phyloP scores from a whole-genome alignment of 2,329 filamentous ascomycete species.

The Ascomycota sp. region DNA sequence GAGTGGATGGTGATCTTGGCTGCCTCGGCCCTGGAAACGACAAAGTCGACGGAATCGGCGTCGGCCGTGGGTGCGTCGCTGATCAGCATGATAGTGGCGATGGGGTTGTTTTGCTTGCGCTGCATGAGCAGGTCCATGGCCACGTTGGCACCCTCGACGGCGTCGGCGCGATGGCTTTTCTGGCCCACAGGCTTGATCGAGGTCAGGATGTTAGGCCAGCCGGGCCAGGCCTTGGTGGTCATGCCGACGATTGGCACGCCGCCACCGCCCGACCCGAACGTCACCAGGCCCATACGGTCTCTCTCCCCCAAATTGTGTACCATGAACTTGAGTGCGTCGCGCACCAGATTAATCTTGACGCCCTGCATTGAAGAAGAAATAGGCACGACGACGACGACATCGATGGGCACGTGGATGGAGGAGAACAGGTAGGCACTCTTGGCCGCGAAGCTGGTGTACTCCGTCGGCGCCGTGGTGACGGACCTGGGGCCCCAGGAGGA shows the following conservation, averaged over 20 bases:
- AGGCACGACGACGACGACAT: conserved; percentile 88
- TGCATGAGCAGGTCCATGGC: conserved; percentile 98
- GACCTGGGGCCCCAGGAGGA: conserved; percentile 70
- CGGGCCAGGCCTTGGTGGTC: conserved; percentile 84
- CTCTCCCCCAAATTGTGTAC: conserved; percentile 73
- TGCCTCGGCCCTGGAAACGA: conserved; percentile 85
- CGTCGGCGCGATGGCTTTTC: conserved; percentile 87
- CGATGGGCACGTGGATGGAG: conserved; percentile 68
- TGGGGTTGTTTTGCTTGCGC: conserved; percentile 81
- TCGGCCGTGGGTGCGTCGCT: conserved; percentile 93
- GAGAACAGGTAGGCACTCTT: conserved; percentile 18
- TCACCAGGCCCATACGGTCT: conserved; percentile 91
- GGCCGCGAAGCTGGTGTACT: conserved; percentile 57
- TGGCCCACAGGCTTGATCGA: conserved; percentile 86
- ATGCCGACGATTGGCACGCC: conserved; percentile 92
- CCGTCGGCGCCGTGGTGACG: conserved; percentile 68
- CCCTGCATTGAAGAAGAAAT: conserved; percentile 98
- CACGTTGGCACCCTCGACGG: conserved; percentile 91
- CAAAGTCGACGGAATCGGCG: conserved; percentile 87
- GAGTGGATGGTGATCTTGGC: conserved; percentile 95
- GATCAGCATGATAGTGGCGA: conserved; percentile 87
- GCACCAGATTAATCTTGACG: conserved; percentile 87
- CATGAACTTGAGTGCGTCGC: conserved; percentile 80
- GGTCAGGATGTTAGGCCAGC: conserved; percentile 68
- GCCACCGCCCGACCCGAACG: conserved; percentile 82